Base-by-base conservation (phyloP, 2,329 filamentous ascomycete species). In the Hymenoscyphus scutula region DNA sequence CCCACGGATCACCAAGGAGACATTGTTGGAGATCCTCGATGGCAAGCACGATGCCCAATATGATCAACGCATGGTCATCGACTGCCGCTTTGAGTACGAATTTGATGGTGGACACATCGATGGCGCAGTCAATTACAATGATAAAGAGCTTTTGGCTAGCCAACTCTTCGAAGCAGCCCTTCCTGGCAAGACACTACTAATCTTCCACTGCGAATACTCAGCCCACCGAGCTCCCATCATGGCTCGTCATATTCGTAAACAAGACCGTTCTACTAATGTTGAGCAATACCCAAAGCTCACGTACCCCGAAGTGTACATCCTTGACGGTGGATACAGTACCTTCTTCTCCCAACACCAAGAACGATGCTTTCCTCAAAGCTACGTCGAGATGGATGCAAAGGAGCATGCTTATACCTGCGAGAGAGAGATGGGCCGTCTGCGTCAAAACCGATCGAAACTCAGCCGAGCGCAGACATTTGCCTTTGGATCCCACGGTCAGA, bases 171-270 rank as follows among this genome's bases (percentile, higher is more conserved):
- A 86, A 62, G 70, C 75, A 32, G 82, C 83, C 19, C 85, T 88
- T 71, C 79, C 84, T 55, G 84, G 88, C 57, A 89, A 87, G 68
- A 95, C 92, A 0, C 82, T 97, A 11, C 78, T 99, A 65, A 88
- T 99, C 69, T 91, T 99, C 71, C 95, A 99, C 79, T 99, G 95
- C 84, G 95, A 99, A 78, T 99, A 98, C 78, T 98, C 95, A 37
- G 94, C 92, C 45, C 94, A 98, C 76, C 91, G 95, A 66, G 95
- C 95, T 54, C 95, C 95, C 55, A 88, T 97, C 67, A 98, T 98
- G 90, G 95, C 95, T 57, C 92, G 95, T 71, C 92, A 92, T 76
- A 87, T 99, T 65, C 93, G 95, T 68, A 89, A 92, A 64, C 88
- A 91, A 74, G 95, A 99, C 77, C 91, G 95, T 64, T 86, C 87